These are phyloP conservation scores for Aulographum hederae DNA, from an alignment of 2,329 filamentous ascomycete genomes.

Conservation along the genomic window DNA sequence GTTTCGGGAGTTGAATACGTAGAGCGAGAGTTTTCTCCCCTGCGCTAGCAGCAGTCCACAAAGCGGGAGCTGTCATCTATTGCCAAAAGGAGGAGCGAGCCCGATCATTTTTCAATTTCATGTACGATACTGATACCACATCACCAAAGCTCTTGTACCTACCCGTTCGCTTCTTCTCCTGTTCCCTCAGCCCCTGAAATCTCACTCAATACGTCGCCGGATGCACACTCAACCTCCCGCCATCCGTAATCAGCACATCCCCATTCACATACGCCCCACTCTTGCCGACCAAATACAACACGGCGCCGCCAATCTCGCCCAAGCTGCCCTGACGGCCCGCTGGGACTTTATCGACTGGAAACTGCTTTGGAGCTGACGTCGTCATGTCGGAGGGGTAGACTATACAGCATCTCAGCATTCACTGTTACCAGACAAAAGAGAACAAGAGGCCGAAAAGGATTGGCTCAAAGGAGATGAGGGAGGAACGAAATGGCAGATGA, in stretches of 20 bases:
- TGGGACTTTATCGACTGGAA: constrained; percentile 16
- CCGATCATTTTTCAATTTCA: too few relatives aligned
- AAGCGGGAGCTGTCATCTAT: too few relatives aligned
- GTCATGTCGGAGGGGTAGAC: constrained; percentile 27
- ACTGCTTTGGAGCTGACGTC: constrained; percentile 13
- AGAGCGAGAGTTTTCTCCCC: too few relatives aligned
- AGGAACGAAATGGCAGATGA: constrained; percentile 3
- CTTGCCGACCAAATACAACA: constrained; percentile 32
- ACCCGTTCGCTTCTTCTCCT: too few relatives aligned
- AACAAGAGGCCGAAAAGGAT: background rate
- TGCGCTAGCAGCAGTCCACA: too few relatives aligned
- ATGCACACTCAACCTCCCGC: constrained; percentile 19
- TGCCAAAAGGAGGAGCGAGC: too few relatives aligned
- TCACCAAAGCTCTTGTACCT: too few relatives aligned
- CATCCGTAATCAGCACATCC: constrained; percentile 28
- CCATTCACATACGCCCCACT: constrained; percentile 37
- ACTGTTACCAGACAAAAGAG: background rate
- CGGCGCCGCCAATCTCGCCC: constrained; percentile 30
- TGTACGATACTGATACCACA: too few relatives aligned
- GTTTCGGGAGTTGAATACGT: too few relatives aligned
- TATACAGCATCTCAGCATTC: background rate
- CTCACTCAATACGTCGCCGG: constrained; percentile 14
- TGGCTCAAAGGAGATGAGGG: background rate
- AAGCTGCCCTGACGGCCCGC: constrained; percentile 20
- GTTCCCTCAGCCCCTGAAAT: background rate